Base-by-base conservation (phyloP, 1,284 basidiomycete genomes). In the Ganoderma meredithae region DNA sequence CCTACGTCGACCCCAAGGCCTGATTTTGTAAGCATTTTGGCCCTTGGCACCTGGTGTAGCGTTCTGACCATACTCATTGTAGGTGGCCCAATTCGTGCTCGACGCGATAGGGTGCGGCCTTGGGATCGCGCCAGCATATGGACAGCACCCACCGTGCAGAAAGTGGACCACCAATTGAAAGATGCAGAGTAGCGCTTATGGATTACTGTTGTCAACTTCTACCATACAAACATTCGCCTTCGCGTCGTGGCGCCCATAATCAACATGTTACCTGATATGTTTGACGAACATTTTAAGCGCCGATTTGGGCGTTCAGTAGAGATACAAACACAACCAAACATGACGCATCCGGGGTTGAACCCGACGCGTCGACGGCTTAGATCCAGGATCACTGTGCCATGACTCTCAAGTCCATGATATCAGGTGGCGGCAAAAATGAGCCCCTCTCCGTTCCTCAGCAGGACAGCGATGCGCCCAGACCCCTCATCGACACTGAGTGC, bases 1-100 rank as follows among this genome's bases (percentile, higher is more conserved):
- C 56, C 10, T 65, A 65, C 47, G 64, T 65, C 19, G 61, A 65
- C 64, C 47, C 43, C n/a, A n/a, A 59, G 56, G 17, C 33, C 10
- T 59, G 12, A 59, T 3, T 36, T 2, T 1, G 56, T 40, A 36
- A 36, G 22, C 3, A 40, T 9, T 56, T 19, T 12, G 13, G 27
- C 13, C 13, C 13, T 53, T 13, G 1, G 22, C 25, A 15, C 10
- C 1, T 15, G 13, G 22, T 15, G 49, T 53, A 27, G 3, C 49
- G 5, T 31, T 8, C 49, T 53, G 13, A 53, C 13, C 12, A 12
- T 10, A 15, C 12, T 31, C 27, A 31, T 31, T 31, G 27, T 31
- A 31, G 27, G 27, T 31, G 27, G 27, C 27, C 1, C 27, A 31
- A 31, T 47, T 22, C 9, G 44, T 36, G n/a, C 19, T 47, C 5